A percentile compares a stretch with the other conserved stretches of the same genome.
Conservation (phyloP, 805 yeast species). For the Kuraishia hungarica region DNA sequence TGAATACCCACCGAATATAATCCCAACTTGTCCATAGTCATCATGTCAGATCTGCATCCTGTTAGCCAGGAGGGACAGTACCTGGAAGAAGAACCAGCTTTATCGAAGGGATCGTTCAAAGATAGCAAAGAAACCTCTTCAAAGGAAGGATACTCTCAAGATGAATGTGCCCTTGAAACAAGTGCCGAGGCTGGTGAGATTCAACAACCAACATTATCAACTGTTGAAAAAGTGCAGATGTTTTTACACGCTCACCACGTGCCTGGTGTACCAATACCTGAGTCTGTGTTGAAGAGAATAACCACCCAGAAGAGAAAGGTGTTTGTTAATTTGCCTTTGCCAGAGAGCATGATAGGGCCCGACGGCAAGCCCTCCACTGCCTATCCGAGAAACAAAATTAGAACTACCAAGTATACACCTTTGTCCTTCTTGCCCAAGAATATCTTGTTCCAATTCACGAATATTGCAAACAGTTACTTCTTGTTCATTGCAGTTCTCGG, state of each 20-base stretch:
- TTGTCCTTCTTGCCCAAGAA: conserved; percentile 50
- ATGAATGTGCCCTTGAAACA: not conserved
- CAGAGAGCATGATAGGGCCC: conserved; percentile 35
- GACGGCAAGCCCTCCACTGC: conserved; percentile 24
- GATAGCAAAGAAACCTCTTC: not conserved
- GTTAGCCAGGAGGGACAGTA: not conserved
- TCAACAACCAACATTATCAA: not conserved
- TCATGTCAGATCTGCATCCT: not conserved
- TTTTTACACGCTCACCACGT: conserved; percentile 1
- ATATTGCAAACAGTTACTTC: conserved; percentile 55
- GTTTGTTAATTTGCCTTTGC: conserved; percentile 52
- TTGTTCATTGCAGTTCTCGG: conserved; percentile 47
- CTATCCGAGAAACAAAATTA: conserved; percentile 48
- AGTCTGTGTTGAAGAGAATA: not conserved
- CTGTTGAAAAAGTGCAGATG: conserved; percentile 1
- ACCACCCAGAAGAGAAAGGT: conserved; percentile 30
- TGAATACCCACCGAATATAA: not conserved
- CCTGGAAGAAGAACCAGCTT: not conserved
- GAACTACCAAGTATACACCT: conserved; percentile 59
- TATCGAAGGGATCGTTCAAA: not conserved
- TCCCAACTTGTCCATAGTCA: not conserved
- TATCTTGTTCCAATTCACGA: conserved; percentile 42
- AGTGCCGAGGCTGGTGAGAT: not conserved
- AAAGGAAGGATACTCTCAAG: not conserved
- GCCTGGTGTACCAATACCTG: conserved; percentile 2